Evolutionary conservation across 2,329 filamentous ascomycete species (phyloP).

Genomic region (Diaporthe amygdali): DNA sequence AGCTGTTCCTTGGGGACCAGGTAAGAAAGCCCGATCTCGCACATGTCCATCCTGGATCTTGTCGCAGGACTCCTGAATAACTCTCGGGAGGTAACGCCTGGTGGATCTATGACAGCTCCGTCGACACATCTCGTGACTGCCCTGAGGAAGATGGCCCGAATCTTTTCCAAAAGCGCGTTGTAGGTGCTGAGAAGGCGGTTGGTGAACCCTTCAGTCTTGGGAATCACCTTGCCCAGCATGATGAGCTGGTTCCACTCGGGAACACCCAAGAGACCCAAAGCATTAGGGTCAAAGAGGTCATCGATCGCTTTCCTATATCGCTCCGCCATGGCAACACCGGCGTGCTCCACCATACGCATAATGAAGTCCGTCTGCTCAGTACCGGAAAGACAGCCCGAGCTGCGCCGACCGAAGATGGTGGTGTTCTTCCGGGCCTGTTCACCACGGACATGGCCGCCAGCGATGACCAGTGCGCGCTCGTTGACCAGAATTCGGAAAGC

Average conservation of each 20-base stretch:
- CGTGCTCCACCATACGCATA: conserved; percentile 46
- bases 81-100: not conserved
- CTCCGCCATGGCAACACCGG: conserved; percentile 56
- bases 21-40: conserved; percentile 41
- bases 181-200: conserved; percentile 20
- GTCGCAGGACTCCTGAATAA: not conserved
- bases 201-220: no score
- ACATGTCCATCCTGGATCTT: conserved; percentile 24
- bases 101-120: not conserved
- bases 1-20: conserved; percentile 41
- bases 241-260: conserved; percentile 41
- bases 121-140: conserved; percentile 21
- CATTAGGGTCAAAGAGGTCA: conserved; percentile 38
- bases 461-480: conserved; percentile 60
- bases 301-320: conserved; percentile 42
- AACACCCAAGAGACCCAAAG: conserved; percentile 37
- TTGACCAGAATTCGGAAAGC: conserved; percentile 68
- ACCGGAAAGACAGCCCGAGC: conserved; percentile 16
- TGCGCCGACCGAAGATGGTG: conserved; percentile 21
- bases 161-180: conserved; percentile 8
- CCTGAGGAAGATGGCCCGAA: conserved; percentile 20
- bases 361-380: conserved; percentile 18
- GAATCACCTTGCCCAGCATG: conserved; percentile 18
- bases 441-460: conserved; percentile 40
- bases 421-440: conserved; percentile 3